phyloP scores from a whole-genome alignment of 495 filamentous ascomycete species.

The Aspergillus bridgeri region DNA sequence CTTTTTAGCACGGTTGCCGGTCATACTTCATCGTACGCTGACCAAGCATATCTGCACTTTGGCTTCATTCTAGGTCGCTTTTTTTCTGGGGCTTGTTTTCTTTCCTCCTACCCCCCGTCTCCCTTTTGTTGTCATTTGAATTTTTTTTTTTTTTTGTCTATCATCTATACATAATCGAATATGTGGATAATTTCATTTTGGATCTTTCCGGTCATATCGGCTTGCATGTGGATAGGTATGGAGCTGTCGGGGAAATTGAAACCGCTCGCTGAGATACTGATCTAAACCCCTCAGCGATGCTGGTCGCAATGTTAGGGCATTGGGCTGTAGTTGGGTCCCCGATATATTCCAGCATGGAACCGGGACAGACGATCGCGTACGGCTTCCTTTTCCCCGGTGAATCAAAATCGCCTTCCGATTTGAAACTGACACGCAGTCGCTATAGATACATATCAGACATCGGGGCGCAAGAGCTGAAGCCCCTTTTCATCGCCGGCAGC shows the following conservation, averaged over 20 bases:
- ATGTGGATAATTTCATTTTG: constrained; percentile 60
- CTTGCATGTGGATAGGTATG: constrained; percentile 73
- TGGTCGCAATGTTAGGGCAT: constrained; percentile 63
- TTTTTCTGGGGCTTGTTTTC: not conserved
- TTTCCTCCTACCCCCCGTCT: no score
- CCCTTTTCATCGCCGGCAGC: constrained; percentile 82
- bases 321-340: constrained; percentile 64
- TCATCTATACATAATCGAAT: constrained; percentile 9
- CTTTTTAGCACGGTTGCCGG: not conserved
- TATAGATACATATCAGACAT: constrained; percentile 70
- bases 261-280: not conserved
- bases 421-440: not conserved
- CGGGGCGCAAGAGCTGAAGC: constrained; percentile 70
- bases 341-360: constrained; percentile 65
- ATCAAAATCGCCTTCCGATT: not conserved
- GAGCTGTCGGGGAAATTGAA: constrained; percentile 10
- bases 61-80: not conserved
- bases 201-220: constrained; percentile 78
- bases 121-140: not conserved
- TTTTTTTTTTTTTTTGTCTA: not conserved
- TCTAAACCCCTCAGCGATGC: constrained; percentile 46
- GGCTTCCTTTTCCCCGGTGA: constrained; percentile 17
- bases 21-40: not conserved
- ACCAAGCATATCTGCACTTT: not conserved
- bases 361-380: constrained; percentile 68